phyloP scores from a whole-genome alignment of 2,329 filamentous ascomycete genomes.

The Neodidymelliopsis sp. region DNA sequence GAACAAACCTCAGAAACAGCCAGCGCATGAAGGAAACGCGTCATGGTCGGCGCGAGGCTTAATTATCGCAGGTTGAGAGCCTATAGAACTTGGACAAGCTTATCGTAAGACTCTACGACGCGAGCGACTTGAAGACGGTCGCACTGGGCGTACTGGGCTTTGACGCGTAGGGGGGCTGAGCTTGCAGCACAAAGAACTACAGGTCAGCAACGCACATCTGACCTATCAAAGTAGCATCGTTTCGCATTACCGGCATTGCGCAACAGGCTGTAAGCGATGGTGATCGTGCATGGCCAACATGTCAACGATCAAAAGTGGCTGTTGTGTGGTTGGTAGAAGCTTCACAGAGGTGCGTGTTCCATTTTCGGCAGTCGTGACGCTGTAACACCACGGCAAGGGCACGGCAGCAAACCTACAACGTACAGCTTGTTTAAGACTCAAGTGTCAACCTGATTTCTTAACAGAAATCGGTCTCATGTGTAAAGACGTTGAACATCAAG shows the following conservation, averaged over 20 bases:
- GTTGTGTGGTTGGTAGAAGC: conserved; percentile 7
- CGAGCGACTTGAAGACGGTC: conserved; percentile 1
- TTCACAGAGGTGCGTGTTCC: too few species aligned
- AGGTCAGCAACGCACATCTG: conserved; percentile 5
- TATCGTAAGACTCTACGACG: conserved; percentile 20
- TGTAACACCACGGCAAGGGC: not conserved
- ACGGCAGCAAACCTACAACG: not conserved
- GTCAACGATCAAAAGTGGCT: not conserved
- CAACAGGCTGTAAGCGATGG: not conserved
- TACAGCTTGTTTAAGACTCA: too few species aligned
- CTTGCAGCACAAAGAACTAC: conserved; percentile 19
- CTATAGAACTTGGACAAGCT: conserved; percentile 17
- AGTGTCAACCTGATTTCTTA: too few species aligned
- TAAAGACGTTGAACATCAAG: too few species aligned
- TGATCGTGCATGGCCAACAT: conserved; percentile 7
- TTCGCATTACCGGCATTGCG: conserved; percentile 7
- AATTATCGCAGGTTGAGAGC: conserved; percentile 13
- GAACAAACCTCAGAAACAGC: conserved; percentile 25
- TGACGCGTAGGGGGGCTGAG: conserved; percentile 30
- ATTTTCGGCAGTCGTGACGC: not conserved
- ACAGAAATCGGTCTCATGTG: too few species aligned
- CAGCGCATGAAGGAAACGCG: conserved; percentile 35
- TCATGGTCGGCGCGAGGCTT: conserved; percentile 32
- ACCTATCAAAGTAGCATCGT: conserved; percentile 19
- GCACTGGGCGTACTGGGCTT: conserved; percentile 23